Base-by-base conservation (phyloP, 495 filamentous ascomycete genomes). In the Penicillium psychrofluorescens region DNA sequence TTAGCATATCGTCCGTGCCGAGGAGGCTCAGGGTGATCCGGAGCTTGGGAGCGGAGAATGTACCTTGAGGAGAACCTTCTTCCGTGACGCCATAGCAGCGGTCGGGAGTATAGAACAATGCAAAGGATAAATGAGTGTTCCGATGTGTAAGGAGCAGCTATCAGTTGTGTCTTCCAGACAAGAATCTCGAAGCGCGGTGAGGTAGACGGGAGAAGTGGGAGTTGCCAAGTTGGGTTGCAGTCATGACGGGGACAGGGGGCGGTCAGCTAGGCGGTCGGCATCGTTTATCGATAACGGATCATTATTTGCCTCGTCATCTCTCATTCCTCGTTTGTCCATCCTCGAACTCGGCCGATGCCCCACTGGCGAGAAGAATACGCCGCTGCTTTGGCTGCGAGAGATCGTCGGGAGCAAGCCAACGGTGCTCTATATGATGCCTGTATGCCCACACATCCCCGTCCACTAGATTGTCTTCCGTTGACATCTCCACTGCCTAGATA, bases 51-150 rank as follows among this genome's bases (percentile, higher is more conserved):
- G 51, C 64, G 54, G 55, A 54, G 38, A 48, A 38, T 62, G 42
- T 73, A 95, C 91, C 85, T 98, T 98, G 53, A 98, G 72, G 41
- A 98, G 75, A 51, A 95, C 88, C 81, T 95, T 96, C 85, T 95
- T 98, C 67, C 88, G 81, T 56, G 88, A 89, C 62, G 90, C 77
- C 90, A 95, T 95, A 56, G 59, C 43, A 56, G 48, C 46, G 53
- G 41, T 51, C 29, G 50, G 11, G 32, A 40, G n/a, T n/a, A 27
- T n/a, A 31, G 35, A 45, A 22, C 22, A 3, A 22, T 6, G 22
- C 22, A 22, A 22, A 22, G 22, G 22, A 22, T 22, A 22, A 4
- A 22, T 22, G 22, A 22, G 22, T 22, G 22, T 22, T 22, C 22
- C 4, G 22, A 22, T 16, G 30, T 38, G 12, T 37, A 41, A 32